Percentiles rank a stretch among this genome's conserved stretches.
Conservation (phyloP, 2,329 filamentous ascomycete species). For the Nothopassalora personata region DNA sequence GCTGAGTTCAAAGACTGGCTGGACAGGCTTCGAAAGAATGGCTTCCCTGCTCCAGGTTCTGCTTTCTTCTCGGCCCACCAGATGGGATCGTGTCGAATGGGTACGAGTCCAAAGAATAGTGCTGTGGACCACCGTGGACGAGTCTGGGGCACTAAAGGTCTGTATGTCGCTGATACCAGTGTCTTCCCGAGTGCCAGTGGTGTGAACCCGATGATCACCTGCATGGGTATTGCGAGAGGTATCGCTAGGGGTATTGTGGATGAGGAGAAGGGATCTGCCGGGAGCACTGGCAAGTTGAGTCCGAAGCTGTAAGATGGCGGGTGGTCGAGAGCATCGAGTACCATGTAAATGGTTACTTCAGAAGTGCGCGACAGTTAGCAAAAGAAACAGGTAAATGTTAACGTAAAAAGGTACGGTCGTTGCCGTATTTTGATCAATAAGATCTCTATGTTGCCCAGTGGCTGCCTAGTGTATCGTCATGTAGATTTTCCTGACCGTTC, state of each 20-base stretch:
- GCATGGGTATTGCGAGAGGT: conserved; percentile 64
- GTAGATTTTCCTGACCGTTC: neutral
- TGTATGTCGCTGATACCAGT: conserved; percentile 70
- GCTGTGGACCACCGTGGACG: conserved; percentile 41
- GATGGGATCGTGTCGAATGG: conserved; percentile 75
- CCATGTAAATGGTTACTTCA: neutral
- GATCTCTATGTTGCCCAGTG: neutral
- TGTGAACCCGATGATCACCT: conserved; percentile 77
- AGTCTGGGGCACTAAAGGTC: conserved; percentile 59
- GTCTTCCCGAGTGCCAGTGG: conserved; percentile 72
- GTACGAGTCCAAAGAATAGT: conserved; percentile 39
- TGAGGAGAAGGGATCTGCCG: conserved; percentile 5
- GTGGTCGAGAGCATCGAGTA: neutral
- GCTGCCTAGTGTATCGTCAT: neutral
- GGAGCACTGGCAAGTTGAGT: neutral
- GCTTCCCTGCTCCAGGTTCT: conserved; percentile 46
- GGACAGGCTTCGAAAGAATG: conserved; percentile 45
- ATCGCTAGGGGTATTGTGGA: conserved; percentile 54
- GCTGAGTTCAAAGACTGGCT: conserved; percentile 59
- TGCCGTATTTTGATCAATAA: neutral
- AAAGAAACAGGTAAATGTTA: neutral
- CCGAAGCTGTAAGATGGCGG: neutral
- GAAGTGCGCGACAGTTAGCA: neutral
- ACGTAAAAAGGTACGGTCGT: neutral
- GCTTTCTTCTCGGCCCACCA: conserved; percentile 70